Base-by-base conservation (phyloP, 306 rosid genomes). In the Malus sieversii region DNA sequence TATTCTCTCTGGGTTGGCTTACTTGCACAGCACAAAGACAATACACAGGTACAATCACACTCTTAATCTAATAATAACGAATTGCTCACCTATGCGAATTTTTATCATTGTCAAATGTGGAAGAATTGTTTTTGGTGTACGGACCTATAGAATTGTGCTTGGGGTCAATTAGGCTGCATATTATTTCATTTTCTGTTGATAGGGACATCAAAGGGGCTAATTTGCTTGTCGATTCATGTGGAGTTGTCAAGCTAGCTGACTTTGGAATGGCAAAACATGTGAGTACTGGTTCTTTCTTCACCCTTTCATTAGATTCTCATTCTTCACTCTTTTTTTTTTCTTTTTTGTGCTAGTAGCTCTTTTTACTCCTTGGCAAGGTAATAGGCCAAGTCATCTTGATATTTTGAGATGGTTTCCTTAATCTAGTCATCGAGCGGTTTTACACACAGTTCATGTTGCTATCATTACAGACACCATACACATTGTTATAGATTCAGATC, bases 211-310 rank as follows among this genome's bases (percentile, higher is more conserved):
- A 92, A 74, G 99, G 99, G 66, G 98, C 98, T 61, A 96, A 96
- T 85, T 86, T 96, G 88, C 97, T 96, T 70, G 99, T 96, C 71
- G 98, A 96, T 85, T 90, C 97, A 69, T 68, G 82, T 59, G 99
- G 99, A 67, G 97, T 90, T 75, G 98, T 96, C 78, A 90, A 96
- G 88, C 96, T 96, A 71, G 93, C 99, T 35, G 99, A 96, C 82
- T 96, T 96, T 88, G 99, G 99, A 77, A 96, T 96, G 99, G 92
- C 99, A 73, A 92, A 96, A 75, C 98, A 89, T 77, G 99, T 96
- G 80, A 89, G 97, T 90, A 33, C 13, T 73, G 32, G 35, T 67
- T 76, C 33, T 59, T 53, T 73, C 29, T 68, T 18, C 70, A 53
- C 58, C 18, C 51, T 72, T 71, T 76, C 25, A 8, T 65, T 51